Conservation (phyloP, 768 basidiomycete genomes). For the Coprinopsis cinerea region DNA sequence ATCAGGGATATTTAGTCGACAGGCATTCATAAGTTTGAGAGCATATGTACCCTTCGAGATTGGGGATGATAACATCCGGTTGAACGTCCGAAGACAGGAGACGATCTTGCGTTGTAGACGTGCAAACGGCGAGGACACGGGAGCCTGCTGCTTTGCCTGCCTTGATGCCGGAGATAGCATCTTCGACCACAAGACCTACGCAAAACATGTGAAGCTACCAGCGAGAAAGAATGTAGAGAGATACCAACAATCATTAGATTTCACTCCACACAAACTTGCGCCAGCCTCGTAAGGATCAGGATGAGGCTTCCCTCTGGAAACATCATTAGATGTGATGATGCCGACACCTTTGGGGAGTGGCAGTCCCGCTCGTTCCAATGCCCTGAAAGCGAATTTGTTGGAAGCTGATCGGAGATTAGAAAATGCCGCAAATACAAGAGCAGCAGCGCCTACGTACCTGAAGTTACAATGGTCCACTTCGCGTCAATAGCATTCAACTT, state of each 20-base stretch:
- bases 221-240: background rate
- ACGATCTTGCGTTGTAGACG: constrained; percentile 57
- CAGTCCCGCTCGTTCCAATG: constrained; percentile 58
- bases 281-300: constrained; percentile 85
- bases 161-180: constrained; percentile 78
- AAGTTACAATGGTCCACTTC: constrained; percentile 84
- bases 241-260: constrained; percentile 50
- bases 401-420: constrained; percentile 48
- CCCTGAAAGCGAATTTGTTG: constrained; percentile 60
- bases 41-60: constrained; percentile 69
- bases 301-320: constrained; percentile 73
- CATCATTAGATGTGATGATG: constrained; percentile 71
- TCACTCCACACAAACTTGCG: constrained; percentile 50
- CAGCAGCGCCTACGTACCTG: constrained; percentile 36
- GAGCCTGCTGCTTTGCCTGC: constrained; percentile 75
- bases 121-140: constrained; percentile 76
- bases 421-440: background rate
- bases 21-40: too few relatives aligned
- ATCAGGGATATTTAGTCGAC: background rate
- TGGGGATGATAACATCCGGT: constrained; percentile 62
- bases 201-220: background rate
- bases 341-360: constrained; percentile 52
- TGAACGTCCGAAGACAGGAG: constrained; percentile 47
- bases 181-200: constrained; percentile 81
- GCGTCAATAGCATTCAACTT: constrained; percentile 23